A percentile compares a stretch with the other conserved stretches of the same genome.
These are phyloP conservation scores for Phaeotremella skinneri DNA, from an alignment of 768 basidiomycete species.

Conservation along the genomic window DNA sequence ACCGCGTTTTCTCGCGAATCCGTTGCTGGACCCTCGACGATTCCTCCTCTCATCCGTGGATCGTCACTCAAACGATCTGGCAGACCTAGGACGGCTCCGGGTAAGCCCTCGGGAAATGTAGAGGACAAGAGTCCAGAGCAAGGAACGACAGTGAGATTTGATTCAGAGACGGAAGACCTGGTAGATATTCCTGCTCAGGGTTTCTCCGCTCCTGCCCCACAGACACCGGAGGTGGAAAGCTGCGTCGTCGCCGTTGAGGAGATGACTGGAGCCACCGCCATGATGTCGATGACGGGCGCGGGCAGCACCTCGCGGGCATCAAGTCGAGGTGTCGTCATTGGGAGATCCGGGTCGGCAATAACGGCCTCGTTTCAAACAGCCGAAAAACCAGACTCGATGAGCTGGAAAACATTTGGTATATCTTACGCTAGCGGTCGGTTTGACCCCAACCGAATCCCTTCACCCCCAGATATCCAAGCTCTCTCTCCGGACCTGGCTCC, in stretches of 20 bases:
- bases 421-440: conserved; percentile 45
- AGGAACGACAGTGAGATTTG: background rate
- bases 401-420: conserved; percentile 41
- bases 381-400: conserved; percentile 1
- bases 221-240: background rate
- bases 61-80: conserved; percentile 12
- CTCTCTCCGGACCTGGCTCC: conserved; percentile 10
- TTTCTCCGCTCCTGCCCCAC: conserved; percentile 13
- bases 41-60: conserved; percentile 13
- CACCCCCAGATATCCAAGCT: conserved; percentile 23
- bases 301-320: background rate
- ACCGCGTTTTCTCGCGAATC: conserved; percentile 7
- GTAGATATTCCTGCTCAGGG: conserved; percentile 10
- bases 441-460: conserved; percentile 45
- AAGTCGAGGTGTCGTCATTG: conserved; percentile 15
- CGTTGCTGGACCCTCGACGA: conserved; percentile 10
- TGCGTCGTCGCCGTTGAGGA: conserved; percentile 11
- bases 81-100: conserved; percentile 39
- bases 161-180: conserved; percentile 9
- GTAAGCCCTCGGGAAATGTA: background rate
- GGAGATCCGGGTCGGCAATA: conserved; percentile 23
- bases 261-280: conserved; percentile 27
- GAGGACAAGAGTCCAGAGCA: conserved; percentile 1
- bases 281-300: conserved; percentile 22
- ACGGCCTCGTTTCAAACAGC: background rate